Evolutionary conservation across 148 eudicot species (phyloP).

Genomic region (Linanthus parryae): DNA sequence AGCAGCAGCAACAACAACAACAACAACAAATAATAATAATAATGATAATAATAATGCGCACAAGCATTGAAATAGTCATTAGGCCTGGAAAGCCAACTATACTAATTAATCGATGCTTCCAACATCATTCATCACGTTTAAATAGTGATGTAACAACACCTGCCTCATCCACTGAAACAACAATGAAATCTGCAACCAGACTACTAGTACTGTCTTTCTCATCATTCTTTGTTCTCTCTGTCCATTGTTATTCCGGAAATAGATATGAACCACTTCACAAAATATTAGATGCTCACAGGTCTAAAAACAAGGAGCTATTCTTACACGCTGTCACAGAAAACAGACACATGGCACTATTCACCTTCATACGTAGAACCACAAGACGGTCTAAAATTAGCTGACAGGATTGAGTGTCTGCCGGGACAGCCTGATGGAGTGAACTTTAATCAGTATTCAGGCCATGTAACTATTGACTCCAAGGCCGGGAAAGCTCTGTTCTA

Average conservation of each 20-base stretch:
- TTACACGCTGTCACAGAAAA: background rate
- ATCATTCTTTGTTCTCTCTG: background rate
- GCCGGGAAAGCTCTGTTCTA: slow-evolving; percentile 25
- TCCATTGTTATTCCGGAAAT: background rate
- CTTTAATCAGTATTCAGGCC: slow-evolving; percentile 27
- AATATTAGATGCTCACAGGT: background rate
- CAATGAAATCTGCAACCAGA: too few species aligned
- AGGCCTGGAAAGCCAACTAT: too few species aligned
- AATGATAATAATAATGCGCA: too few species aligned
- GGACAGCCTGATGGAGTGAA: slow-evolving; percentile 19
- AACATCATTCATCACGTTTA: too few species aligned
- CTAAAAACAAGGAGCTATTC: background rate
- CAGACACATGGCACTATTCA: too few species aligned
- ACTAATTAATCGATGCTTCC: too few species aligned
- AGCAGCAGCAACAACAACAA: too few species aligned
- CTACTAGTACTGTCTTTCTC: too few species aligned
- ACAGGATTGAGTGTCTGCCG: slow-evolving; percentile 10
- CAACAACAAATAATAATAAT: too few species aligned
- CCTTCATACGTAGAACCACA: slow-evolving; percentile 14
- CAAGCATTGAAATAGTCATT: too few species aligned
- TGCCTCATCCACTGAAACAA: too few species aligned
- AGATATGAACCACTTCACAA: slow-evolving; percentile 1
- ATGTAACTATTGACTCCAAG: slow-evolving; percentile 22
- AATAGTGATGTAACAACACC: too few species aligned
- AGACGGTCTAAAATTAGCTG: slow-evolving; percentile 15